Base-by-base conservation (phyloP, 257 asterid genomes). In the Solanum medicagineum region DNA sequence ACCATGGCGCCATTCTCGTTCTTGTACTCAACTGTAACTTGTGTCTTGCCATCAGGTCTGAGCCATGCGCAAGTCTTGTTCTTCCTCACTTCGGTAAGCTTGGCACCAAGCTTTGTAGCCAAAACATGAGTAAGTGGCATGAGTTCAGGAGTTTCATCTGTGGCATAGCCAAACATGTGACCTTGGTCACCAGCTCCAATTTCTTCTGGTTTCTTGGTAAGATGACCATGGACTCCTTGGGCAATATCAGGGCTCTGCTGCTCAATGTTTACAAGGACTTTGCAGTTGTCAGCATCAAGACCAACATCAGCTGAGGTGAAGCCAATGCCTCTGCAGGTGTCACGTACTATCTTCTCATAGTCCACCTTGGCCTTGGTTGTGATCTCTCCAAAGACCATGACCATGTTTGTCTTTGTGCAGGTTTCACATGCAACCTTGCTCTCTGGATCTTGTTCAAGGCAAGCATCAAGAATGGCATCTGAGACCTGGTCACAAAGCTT, bases 141-240 rank as follows among this genome's bases (percentile, higher is more conserved):
- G 79, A 93, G 92, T 89, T 93, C 95, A 29, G 95, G 94, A 4
- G 97, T 93, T 85, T 93, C 97, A 71, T 93, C 97, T 1, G 97
- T 92, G 69, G 97, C 97, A 81, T 93, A 93, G 15, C 97, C 97
- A 70, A 93, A 93, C 97, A 93, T 93, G 89, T 92, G 96, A 10
- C 96, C 96, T 55, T 93, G 97, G 86, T 92, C 97, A 32, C 97
- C 97, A 82, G 97, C 97, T 85, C 95, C 97, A 20, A 93, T 91
- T 10, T 93, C 94, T 81, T 93, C 95, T 0, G 97, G 97, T 70
- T 92, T 92, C 93, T 92, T 93, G 87, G 93, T 91, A 84, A 92
- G 90, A 79, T 93, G 92, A 42, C 97, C 97, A 56, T 92, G 94
- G 80, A 93, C 97, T 32, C 93, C 93, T 86, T 91, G 93, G 36